Base-by-base conservation (phyloP, 106 monocot species). In the Amphibolis antarctica region DNA sequence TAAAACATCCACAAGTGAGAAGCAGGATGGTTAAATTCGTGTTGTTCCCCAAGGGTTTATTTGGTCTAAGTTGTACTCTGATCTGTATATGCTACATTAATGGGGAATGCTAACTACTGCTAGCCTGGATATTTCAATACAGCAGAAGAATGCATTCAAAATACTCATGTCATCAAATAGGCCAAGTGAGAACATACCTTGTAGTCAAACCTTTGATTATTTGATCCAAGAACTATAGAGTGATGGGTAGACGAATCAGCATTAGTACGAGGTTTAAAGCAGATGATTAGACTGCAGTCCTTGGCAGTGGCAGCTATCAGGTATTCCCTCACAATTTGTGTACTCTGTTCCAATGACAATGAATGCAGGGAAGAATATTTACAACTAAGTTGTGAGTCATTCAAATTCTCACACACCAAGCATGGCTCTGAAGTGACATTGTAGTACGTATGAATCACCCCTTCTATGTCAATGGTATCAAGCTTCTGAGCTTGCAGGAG, bases 231-330 rank as follows among this genome's bases (percentile, higher is more conserved):
- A 69, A 44, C 52, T 22, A 96, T 22, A 10, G 76, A 82, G 17
- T 70, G 63, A 60, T 71, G 43, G 9, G 2, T 12, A 10, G 45
- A 62, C 23, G 60, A 66, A 52, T 46, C 30, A 14, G 12, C 25
- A n/a, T 10, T 19, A 25, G 68, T 29, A 43, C 43, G 63, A 26
- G 74, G 86, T 52, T 79, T 84, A 78, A 96, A 86, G 75, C 86
- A 80, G 53, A 96, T 70, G 79, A 96, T 86, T 27, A 90, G 72
- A 70, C 89, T 90, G 63, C 84, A 90, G 66, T 90, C 94, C 55
- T 96, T 96, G 52, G 89, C 86, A 53, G 89, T 89, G 14, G 86
- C 74, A 71, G 84, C 70, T 52, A 84, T 78, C 44, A 90, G 62
- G 75, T 73, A 89, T 15, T 82, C 75, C 64, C 71, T 68, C 20